Evolutionary conservation across 495 filamentous ascomycete species (phyloP), one percentile per base, ranked within the genome.

Genomic region (Neurospora hispaniola): DNA sequence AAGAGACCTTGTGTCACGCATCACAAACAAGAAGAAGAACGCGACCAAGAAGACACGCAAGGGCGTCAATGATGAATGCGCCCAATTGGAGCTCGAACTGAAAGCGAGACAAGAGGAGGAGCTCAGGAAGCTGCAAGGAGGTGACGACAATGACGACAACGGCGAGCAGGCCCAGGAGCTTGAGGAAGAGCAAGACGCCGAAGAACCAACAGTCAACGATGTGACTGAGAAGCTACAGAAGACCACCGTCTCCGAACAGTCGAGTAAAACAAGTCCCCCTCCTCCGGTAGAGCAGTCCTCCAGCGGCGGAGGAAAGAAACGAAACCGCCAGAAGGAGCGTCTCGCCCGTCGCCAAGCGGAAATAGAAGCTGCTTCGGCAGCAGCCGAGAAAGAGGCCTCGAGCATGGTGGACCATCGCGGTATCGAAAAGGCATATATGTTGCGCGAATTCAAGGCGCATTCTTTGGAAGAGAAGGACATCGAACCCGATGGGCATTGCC

Each of bases 41-140:
- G 94, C 96, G 38, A 96, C 91, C 44, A 99, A 98, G 83, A 98
- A 97, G 87, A 98, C 94, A 18, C 89, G 96, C 41, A 96, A 94
- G 81, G 91, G 90, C 48, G 86, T 98, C 75, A 94, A 92, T 76
- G 89, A 93, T 74, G 92, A 96, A 82, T 96, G 93, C 80, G 90
- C 90, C 40, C 83, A 86, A 71, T 85, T 95, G 72, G 92, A 95
- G 81, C 80, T 83, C 23, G 85, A 91, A 42, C 80, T 94, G n/a
- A 87, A 86, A 69, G 89, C 91, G 72, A 82, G 81, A 68, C 94
- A 97, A 3, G 85, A 86, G 40, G 80, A 79, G 2, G 95, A 98
- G 77, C 76, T 93, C 2, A 84, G 88, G 14, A 82, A 82, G 18
- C 75, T 96, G 16, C 85, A 82, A 70, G 88, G 73, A 0, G 46